Conservation (phyloP, 2,329 filamentous ascomycete species). For the Fusarium sacchari region DNA sequence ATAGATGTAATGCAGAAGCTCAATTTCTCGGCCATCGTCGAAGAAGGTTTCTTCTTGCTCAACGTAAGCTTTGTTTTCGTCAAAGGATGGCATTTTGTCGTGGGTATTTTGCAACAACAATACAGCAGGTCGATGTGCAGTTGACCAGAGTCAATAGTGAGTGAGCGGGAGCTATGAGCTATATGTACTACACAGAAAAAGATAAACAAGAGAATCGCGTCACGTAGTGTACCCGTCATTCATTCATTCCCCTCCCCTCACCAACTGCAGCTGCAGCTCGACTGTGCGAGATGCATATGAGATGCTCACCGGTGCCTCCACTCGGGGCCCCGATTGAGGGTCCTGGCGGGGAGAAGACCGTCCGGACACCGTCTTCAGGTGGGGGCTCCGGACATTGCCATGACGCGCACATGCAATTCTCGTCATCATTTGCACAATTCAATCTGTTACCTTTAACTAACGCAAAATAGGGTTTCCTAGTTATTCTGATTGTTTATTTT, state of each 20-base stretch:
- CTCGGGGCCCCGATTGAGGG: slow-evolving; percentile 11
- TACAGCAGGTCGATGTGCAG: neutral
- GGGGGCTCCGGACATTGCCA: slow-evolving; percentile 27
- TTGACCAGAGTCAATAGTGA: neutral
- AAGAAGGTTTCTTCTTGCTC: slow-evolving; percentile 59
- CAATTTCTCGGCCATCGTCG: slow-evolving; percentile 78
- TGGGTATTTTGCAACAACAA: neutral
- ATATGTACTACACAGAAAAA: neutral
- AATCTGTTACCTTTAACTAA: neutral
- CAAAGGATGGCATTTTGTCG: slow-evolving; percentile 46
- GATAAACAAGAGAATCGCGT: slow-evolving; percentile 26
- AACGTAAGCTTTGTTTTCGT: slow-evolving; percentile 53
- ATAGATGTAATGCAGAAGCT: slow-evolving; percentile 77
- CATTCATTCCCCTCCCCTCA: slow-evolving; percentile 27
- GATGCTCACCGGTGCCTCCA: slow-evolving; percentile 7
- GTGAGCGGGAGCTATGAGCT: neutral
- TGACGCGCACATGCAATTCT: slow-evolving; percentile 36
- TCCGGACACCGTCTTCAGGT: slow-evolving; percentile 18
- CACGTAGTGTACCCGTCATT: slow-evolving; percentile 37
- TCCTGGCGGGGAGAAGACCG: slow-evolving; percentile 18
- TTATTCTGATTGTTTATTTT: neutral
- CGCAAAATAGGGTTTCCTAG: slow-evolving; percentile 1
- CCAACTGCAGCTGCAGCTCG: slow-evolving; percentile 2
- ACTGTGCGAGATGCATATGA: slow-evolving; percentile 14
- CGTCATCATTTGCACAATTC: neutral